These are phyloP conservation scores for Ambrosiella cleistominuta DNA, from an alignment of 2,329 filamentous ascomycete species.

Conservation along the genomic window DNA sequence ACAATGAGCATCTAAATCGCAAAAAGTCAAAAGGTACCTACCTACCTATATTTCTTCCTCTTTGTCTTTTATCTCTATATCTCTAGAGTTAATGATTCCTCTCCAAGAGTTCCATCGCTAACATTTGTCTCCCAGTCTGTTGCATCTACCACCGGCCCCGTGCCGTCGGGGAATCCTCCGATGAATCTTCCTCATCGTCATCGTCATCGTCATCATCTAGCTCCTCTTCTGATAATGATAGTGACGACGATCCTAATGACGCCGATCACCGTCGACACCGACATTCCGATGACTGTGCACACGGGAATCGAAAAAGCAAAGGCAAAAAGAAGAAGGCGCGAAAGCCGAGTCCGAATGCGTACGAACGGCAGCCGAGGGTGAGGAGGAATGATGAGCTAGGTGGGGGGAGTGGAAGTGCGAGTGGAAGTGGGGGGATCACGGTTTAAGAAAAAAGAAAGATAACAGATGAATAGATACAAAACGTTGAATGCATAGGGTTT, in stretches of 20 bases:
- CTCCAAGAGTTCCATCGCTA: too few species aligned
- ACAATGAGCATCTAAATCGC: slow-evolving; percentile 86
- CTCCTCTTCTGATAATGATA: slow-evolving; percentile 24
- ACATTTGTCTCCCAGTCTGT: slow-evolving; percentile 47
- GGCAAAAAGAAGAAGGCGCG: slow-evolving; percentile 20
- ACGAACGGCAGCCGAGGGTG: slow-evolving; percentile 46
- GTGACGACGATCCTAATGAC: slow-evolving; percentile 17
- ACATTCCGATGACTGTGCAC: slow-evolving; percentile 12
- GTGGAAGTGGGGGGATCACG: background rate
- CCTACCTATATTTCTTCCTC: background rate
- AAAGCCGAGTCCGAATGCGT: slow-evolving; percentile 58
- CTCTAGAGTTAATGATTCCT: too few species aligned
- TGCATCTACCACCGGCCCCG: slow-evolving; percentile 92
- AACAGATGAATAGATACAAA: background rate
- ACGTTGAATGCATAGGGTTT: background rate
- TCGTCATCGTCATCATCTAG: slow-evolving; percentile 30
- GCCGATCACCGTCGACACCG: slow-evolving; percentile 16
- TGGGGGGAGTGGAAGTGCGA: background rate
- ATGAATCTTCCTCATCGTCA: slow-evolving; percentile 33
- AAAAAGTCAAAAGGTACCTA: slow-evolving; percentile 78
- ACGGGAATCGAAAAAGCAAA: slow-evolving; percentile 21
- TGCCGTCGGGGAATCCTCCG: slow-evolving; percentile 56
- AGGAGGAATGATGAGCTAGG: slow-evolving; percentile 1
- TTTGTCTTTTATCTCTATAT: background rate
- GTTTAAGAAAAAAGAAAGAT: background rate